Base-by-base conservation (phyloP, 208 protist species). In the Acanthamoeba royreba region DNA sequence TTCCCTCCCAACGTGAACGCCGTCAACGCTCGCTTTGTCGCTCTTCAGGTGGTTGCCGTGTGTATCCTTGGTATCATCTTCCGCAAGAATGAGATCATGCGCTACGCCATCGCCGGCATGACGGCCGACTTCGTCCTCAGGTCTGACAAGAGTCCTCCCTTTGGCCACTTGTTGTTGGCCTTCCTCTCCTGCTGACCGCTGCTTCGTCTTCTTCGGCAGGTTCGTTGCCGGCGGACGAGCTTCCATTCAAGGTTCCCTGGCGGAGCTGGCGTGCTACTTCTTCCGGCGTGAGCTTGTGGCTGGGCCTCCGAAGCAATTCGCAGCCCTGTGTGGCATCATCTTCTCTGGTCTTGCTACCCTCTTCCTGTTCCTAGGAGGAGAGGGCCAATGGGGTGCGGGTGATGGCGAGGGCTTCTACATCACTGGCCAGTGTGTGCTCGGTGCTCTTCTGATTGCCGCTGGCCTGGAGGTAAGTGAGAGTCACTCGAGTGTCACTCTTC, bases 251-350 rank as follows among this genome's bases (percentile, higher is more conserved):
- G 86, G 93, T 22, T 47, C 81, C 3, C 53, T 95, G 9, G 85
- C 86, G 9, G 93, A 83, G 45, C 22, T 92, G 45, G 17, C 49
- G 38, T 11, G 47, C 2, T 92, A 19, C 33, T 63, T 38, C 38
- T 72, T 95, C 69, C 45, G 45, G 61, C 53, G 40, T 7, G 47
- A 93, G 25, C 47, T 88, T 9, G 45, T 91, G 7, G 17, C 93
- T 35, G 93, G 93, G 22, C 85, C 93, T 43, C 85, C 85, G 35
- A 95, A 95, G 49, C 93, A 95, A 49, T 95, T 95, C 63, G 93
- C 93, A 13, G 49, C 40, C 8, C 35, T 95, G 25, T 95, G 93
- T 38, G 93, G 93, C 66, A 72, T 93, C 45, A 92, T 86, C 13
- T 93, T 95, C 61, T 95, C 93, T 28, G 86, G 63, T 22, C 47